Percentiles rank a stretch among this genome's conserved stretches.
Evolutionary conservation across 1,139 yeast species (phyloP).

Genomic region (Blastobotrys buckinghamii): DNA sequence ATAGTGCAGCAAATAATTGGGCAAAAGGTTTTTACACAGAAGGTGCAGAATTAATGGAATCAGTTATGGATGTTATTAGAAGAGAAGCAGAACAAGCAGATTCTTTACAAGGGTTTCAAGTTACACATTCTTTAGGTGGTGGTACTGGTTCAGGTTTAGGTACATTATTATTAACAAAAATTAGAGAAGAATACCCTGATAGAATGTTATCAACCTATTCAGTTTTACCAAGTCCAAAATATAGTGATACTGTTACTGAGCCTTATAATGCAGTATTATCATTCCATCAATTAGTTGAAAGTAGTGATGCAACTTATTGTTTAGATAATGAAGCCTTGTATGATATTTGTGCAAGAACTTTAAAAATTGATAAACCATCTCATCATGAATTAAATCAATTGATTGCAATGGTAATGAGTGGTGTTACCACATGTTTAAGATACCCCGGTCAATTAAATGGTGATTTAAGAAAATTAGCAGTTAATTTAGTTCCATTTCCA

Average conservation of each 20-base stretch:
- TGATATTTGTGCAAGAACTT: constrained; percentile 39
- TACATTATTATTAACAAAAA: constrained; percentile 37
- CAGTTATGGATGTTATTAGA: constrained; percentile 42
- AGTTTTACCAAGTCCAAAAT: constrained; percentile 41
- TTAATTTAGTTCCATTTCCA: constrained; percentile 43
- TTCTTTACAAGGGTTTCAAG: constrained; percentile 43
- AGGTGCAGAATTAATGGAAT: constrained; percentile 42
- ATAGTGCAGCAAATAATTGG: constrained; percentile 47
- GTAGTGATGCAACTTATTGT: constrained; percentile 42
- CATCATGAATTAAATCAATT: constrained; percentile 39
- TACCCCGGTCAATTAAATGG: constrained; percentile 45
- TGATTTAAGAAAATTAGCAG: constrained; percentile 42
- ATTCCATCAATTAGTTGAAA: constrained; percentile 40
- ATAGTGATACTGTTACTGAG: constrained; percentile 42
- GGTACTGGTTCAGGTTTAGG: constrained; percentile 46
- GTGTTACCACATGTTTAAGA: constrained; percentile 42
- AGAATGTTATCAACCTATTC: constrained; percentile 44
- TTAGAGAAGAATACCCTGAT: constrained; percentile 42
- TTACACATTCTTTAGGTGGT: constrained; percentile 44
- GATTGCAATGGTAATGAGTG: constrained; percentile 42
- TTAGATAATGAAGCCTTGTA: constrained; percentile 43
- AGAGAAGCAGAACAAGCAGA: constrained; percentile 43
- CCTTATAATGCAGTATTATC: constrained; percentile 41
- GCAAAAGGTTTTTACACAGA: constrained; percentile 45
- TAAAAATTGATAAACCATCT: constrained; percentile 37